phyloP scores from a whole-genome alignment of 495 filamentous ascomycete species.

The Aspergillus nidulans region DNA sequence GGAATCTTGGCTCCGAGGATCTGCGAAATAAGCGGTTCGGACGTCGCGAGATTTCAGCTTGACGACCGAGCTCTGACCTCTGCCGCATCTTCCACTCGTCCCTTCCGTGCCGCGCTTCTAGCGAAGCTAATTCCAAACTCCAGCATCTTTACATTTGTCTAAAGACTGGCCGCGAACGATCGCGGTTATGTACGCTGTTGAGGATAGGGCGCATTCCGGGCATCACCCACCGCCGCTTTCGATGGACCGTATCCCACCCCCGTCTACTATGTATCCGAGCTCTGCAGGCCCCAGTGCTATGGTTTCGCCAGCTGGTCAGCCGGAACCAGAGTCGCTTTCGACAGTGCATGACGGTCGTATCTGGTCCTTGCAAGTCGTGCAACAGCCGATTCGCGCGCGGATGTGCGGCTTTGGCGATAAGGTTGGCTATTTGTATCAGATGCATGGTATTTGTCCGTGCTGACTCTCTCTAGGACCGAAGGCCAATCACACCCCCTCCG shows the following conservation, averaged over 20 bases:
- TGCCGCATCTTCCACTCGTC: neutral
- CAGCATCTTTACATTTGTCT: conserved; percentile 3
- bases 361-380: conserved; percentile 74
- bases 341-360: conserved; percentile 44
- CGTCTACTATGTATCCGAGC: conserved; percentile 38
- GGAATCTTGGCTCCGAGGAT: neutral
- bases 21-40: neutral
- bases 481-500: conserved; percentile 93
- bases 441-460: neutral
- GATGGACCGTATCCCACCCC: conserved; percentile 46
- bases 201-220: conserved; percentile 39
- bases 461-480: conserved; percentile 64
- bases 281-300: conserved; percentile 22
- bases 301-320: conserved; percentile 32
- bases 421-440: conserved; percentile 41
- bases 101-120: neutral
- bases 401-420: conserved; percentile 99
- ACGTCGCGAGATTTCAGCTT: neutral
- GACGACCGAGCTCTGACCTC: neutral
- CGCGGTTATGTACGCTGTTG: conserved; percentile 40
- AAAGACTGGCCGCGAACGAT: neutral
- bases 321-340: conserved; percentile 34
- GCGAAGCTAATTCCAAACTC: neutral
- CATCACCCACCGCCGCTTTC: conserved; percentile 40
- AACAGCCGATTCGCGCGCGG: conserved; percentile 89